Percentiles rank a stretch among this genome's conserved stretches.
These are phyloP conservation scores for Arthrobotrys conoides DNA, from an alignment of 2,329 filamentous ascomycete genomes.

Conservation along the genomic window DNA sequence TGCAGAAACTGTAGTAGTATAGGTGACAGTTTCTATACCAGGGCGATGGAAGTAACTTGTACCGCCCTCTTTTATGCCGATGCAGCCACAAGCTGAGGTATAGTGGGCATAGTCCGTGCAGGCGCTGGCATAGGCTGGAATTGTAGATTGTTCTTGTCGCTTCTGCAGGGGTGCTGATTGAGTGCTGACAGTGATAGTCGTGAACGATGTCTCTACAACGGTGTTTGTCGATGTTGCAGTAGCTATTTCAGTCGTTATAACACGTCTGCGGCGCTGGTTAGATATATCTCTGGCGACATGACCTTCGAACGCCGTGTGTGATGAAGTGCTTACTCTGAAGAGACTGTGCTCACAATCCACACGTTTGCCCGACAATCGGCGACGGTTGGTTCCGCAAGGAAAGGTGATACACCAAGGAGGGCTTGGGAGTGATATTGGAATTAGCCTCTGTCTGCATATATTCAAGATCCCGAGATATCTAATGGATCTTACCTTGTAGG, in stretches of 20 bases:
- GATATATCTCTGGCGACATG: neutral
- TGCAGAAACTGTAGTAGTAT: neutral
- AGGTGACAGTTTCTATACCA: constrained; percentile 8
- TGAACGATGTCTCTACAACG: neutral
- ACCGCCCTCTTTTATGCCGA: constrained; percentile 27
- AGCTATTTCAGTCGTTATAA: constrained; percentile 6
- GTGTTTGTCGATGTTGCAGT: constrained; percentile 27
- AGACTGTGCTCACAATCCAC: constrained; percentile 33
- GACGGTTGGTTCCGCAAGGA: constrained; percentile 12
- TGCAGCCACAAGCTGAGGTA: constrained; percentile 38
- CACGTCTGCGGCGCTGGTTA: constrained; percentile 6
- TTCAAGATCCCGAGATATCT: neutral
- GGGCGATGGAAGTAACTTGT: constrained; percentile 34
- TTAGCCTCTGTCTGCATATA: neutral
- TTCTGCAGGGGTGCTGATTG: constrained; percentile 2
- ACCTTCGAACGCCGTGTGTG: neutral
- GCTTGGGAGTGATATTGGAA: neutral
- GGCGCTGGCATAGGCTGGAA: constrained; percentile 29
- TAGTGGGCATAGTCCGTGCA: constrained; percentile 8
- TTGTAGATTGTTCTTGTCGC: neutral
- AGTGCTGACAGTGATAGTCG: constrained; percentile 24
- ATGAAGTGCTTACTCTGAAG: constrained; percentile 18
- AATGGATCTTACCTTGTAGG: constrained; percentile 4
- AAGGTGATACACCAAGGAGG: constrained; percentile 27
- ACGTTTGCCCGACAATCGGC: constrained; percentile 39